These are phyloP conservation scores for Candida railenensis DNA, from an alignment of 805 yeast species.

Conservation along the genomic window DNA sequence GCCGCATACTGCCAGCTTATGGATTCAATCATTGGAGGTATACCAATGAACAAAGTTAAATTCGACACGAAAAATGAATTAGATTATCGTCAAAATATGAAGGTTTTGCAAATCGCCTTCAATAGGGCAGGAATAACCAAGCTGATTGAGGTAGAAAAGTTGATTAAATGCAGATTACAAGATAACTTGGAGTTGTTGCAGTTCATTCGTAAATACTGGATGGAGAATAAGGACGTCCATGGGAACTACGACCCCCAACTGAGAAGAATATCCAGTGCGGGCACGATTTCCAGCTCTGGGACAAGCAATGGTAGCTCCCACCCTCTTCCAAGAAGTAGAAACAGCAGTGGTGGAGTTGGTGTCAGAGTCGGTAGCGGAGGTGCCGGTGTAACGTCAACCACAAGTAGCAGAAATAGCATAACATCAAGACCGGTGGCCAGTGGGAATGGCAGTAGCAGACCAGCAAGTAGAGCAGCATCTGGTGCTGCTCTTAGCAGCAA, in stretches of 20 bases:
- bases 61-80: conserved; percentile 65
- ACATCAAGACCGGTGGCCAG: conserved; percentile 6
- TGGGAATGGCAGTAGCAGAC: conserved; percentile 7
- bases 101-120: conserved; percentile 81
- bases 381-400: too few relatives aligned
- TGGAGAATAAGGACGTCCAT: conserved; percentile 64
- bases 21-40: conserved; percentile 79
- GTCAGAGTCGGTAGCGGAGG: conserved; percentile 6
- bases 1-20: conserved; percentile 92
- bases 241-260: conserved; percentile 62
- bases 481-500: conserved; percentile 3
- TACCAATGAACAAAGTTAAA: conserved; percentile 77
- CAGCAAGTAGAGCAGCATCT: conserved; percentile 11
- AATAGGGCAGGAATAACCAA: conserved; percentile 67
- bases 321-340: too few relatives aligned
- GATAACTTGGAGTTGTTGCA: conserved; percentile 93
- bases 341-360: conserved; percentile 7
- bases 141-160: conserved; percentile 73
- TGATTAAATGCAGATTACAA: conserved; percentile 86
- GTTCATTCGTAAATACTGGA: conserved; percentile 87
- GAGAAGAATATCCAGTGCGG: conserved; percentile 16
- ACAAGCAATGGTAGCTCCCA: neutral
- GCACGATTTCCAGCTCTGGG: conserved; percentile 3
- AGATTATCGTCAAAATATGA: conserved; percentile 78
- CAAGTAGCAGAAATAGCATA: neutral